Base-by-base conservation (phyloP, 768 basidiomycete species). In the Hygrocybe coccinea region DNA sequence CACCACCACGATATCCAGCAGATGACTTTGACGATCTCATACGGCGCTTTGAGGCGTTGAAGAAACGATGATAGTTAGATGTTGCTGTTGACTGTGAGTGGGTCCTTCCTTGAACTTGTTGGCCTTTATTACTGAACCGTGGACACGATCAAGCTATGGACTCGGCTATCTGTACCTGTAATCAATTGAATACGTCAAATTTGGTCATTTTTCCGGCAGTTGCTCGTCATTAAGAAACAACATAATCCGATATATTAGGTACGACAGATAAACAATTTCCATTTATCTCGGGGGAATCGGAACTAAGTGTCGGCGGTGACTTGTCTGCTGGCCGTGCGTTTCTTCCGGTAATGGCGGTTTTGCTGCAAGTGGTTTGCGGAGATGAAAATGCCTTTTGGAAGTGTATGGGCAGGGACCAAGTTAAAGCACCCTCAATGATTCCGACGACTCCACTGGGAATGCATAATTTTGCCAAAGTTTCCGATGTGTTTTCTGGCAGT, bases 41-140 rank as follows among this genome's bases (percentile, higher is more conserved):
- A 50, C 83, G 81, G 67, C 83, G 94, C 55, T 95, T 97, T 64
- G 91, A 88, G 58, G 86, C 83, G 25, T 71, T 97, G 62, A 97
- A 95, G 76, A 91, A 90, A 72, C 83, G 84, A 46, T 91, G 69
- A 71, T 34, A 37, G 12, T 33, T 33, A 37, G 38, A 5, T 39
- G 24, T 25, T 29, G 33, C 21, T n/a, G 44, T 29, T 17, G 5
- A 54, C 19, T 52, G 11, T 9, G 17, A 11, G 22, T 21, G 2
- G 44, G 17, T 22, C 21, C 22, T n/a, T 14, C 38, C 38, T 4
- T 41, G 10, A 41, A 41, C 14, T 11, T 14, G 11, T 41, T 44
- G 29, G n/a, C 12, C 47, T 36, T 46, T 36, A 38, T 56, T 44
- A 11, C 14, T 15, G 44, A 19, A 4, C 19, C 39, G 14, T 19